Evolutionary conservation across 768 basidiomycete genomes (phyloP).

Genomic region (Podaxis sp.): DNA sequence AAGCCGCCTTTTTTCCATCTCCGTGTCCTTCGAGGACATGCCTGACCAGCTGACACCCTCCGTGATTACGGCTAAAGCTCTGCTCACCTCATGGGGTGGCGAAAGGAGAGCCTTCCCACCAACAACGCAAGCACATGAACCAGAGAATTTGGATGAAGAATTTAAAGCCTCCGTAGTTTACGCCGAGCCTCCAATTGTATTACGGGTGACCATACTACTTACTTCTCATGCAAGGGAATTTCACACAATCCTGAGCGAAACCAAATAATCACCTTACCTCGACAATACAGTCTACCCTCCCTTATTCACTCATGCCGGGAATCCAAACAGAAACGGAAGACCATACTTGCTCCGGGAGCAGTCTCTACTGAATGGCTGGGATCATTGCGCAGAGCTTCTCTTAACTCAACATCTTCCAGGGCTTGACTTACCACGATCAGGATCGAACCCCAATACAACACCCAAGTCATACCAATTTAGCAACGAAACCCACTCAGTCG

Average conservation of each 20-base stretch:
- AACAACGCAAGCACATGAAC: too few relatives aligned
- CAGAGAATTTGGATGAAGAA: too few relatives aligned
- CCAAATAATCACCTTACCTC: background rate
- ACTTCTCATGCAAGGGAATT: background rate
- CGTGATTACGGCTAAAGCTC: too few relatives aligned
- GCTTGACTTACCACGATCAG: background rate
- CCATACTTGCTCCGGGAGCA: background rate
- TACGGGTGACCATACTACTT: background rate
- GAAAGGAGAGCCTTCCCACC: background rate
- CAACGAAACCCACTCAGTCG: background rate
- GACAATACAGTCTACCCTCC: background rate
- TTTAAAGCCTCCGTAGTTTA: too few relatives aligned
- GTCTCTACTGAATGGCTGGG: background rate
- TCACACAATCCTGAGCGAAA: background rate
- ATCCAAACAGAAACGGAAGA: background rate
- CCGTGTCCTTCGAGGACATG: background rate
- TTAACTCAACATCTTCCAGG: background rate
- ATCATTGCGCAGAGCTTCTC: background rate
- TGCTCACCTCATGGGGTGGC: background rate
- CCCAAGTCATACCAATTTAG: slow-evolving; percentile 6
- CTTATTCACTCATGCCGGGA: background rate
- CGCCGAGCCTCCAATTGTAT: too few relatives aligned
- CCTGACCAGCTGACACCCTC: background rate
- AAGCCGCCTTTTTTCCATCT: background rate
- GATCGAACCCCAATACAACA: background rate